Conservation (phyloP, 1,139 yeast species). For the Magnusiomyces tetraspermus region DNA sequence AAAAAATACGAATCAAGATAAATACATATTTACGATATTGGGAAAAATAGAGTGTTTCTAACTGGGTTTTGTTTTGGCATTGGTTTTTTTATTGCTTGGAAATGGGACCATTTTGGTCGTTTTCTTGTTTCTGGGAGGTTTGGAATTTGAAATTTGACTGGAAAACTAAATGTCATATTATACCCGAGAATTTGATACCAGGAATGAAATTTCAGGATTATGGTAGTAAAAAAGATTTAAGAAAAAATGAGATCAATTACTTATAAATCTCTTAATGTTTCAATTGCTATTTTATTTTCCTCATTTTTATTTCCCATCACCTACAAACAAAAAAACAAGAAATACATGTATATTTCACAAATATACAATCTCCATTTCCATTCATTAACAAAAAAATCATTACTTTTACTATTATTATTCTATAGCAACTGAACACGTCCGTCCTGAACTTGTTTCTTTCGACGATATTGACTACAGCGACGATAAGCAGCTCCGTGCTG, state of each 20-base stretch:
- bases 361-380: not conserved
- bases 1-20: not conserved
- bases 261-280: not conserved
- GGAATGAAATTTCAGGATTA: no score
- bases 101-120: no score
- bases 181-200: no score
- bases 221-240: no score
- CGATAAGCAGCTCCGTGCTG: conserved; percentile 52
- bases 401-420: not conserved
- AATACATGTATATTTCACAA: not conserved
- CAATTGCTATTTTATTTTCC: no score
- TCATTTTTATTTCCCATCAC: no score
- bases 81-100: not conserved
- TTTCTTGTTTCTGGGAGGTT: no score
- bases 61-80: not conserved
- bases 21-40: not conserved
- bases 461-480: conserved; percentile 74
- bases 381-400: not conserved
- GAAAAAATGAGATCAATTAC: not conserved
- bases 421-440: conserved; percentile 38
- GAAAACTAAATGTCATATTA: no score
- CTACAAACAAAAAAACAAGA: no score
- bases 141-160: no score
- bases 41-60: not conserved
- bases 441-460: conserved; percentile 72